Evolutionary conservation across 306 rosid genomes (phyloP).

Genomic region (Cucurbita maxima): DNA sequence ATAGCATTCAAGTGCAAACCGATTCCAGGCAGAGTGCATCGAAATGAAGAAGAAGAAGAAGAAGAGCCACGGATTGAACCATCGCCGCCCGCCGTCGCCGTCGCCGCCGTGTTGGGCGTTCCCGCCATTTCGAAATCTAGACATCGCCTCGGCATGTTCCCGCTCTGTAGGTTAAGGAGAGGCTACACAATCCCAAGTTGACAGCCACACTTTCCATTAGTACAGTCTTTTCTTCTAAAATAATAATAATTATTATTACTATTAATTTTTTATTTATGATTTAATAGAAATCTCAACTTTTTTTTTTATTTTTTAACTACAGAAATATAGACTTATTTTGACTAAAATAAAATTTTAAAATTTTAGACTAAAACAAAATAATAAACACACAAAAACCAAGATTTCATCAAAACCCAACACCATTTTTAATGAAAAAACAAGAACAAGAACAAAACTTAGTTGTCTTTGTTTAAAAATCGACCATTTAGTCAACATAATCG

Average conservation of each 20-base stretch:
- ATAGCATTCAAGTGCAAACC: slow-evolving; percentile 76
- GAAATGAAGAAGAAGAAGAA: slow-evolving; percentile 22
- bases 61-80: slow-evolving; percentile 25
- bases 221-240: not conserved
- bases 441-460: not conserved
- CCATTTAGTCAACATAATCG: not conserved
- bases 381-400: not conserved
- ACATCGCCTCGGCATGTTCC: slow-evolving; percentile 56
- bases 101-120: slow-evolving; percentile 13
- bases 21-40: slow-evolving; percentile 48
- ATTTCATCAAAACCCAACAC: not conserved
- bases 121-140: slow-evolving; percentile 70
- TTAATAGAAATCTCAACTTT: too few relatives aligned
- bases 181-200: slow-evolving; percentile 22
- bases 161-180: slow-evolving; percentile 34
- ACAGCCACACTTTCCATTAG: not conserved
- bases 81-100: slow-evolving; percentile 23
- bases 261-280: too few relatives aligned
- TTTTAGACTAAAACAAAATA: not conserved
- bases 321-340: not conserved
- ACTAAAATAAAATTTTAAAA: not conserved
- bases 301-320: too few relatives aligned
- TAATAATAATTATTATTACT: too few relatives aligned
- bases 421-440: not conserved
- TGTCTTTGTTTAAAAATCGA: not conserved